These are phyloP conservation scores for Fusarium lyarnte DNA, from an alignment of 2,329 filamentous ascomycete species.

Conservation along the genomic window DNA sequence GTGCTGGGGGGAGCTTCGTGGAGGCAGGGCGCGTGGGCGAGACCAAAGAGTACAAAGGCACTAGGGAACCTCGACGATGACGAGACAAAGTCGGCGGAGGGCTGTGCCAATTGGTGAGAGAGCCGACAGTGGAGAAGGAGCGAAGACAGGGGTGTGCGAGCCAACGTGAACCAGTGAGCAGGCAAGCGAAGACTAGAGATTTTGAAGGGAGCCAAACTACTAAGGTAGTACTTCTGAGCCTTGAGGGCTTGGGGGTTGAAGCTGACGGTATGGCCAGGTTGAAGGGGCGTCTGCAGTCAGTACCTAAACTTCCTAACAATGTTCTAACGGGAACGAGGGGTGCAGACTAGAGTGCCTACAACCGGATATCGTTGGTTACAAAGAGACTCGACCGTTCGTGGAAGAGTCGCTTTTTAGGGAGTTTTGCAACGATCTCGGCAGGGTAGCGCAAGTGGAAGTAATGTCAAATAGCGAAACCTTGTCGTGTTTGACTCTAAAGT, in stretches of 20 bases:
- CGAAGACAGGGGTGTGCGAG: slow-evolving; percentile 38
- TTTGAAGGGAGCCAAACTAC: slow-evolving; percentile 21
- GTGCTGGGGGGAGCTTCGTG: slow-evolving; percentile 35
- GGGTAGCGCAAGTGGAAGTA: slow-evolving; percentile 19
- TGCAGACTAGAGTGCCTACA: slow-evolving; percentile 15
- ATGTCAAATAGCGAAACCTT: slow-evolving; percentile 14
- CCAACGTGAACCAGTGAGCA: slow-evolving; percentile 29
- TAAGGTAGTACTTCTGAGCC: not conserved
- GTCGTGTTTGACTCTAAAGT: not conserved
- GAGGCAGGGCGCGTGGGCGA: slow-evolving; percentile 41
- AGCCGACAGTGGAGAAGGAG: slow-evolving; percentile 36
- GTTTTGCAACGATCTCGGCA: slow-evolving; percentile 14
- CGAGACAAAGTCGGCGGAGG: slow-evolving; percentile 40
- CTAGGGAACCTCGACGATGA: slow-evolving; percentile 43
- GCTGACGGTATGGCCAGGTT: slow-evolving; percentile 25
- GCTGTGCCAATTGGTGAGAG: slow-evolving; percentile 42
- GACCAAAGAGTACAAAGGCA: slow-evolving; percentile 40
- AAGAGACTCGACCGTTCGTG: slow-evolving; percentile 28
- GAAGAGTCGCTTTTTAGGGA: slow-evolving; percentile 29
- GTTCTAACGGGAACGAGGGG: slow-evolving; percentile 19
- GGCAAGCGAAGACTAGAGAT: slow-evolving; percentile 30
- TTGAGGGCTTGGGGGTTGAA: slow-evolving; percentile 25
- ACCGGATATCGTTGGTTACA: slow-evolving; percentile 33
- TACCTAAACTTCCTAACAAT: not conserved
- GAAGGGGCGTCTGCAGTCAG: slow-evolving; percentile 28